These are phyloP conservation scores for Jasminum sambac DNA, from an alignment of 257 asterid genomes.

Conservation along the genomic window DNA sequence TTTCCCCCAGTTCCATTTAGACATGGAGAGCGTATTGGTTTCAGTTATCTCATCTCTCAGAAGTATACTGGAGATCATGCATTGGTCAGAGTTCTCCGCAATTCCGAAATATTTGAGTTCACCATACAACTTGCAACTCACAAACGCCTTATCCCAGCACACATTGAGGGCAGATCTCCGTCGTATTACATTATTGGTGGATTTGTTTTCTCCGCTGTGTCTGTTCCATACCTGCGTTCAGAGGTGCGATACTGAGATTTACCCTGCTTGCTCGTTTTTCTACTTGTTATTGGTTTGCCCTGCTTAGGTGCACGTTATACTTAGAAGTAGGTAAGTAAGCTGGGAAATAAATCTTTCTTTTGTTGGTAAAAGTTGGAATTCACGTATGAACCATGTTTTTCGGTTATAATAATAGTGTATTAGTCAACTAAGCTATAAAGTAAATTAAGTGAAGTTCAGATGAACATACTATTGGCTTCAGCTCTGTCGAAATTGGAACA, in stretches of 20 bases:
- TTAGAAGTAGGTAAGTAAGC: neutral
- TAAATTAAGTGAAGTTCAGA: neutral
- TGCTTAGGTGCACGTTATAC: neutral
- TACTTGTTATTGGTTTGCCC: neutral
- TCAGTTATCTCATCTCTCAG: constrained; percentile 89
- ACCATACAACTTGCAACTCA: constrained; percentile 65
- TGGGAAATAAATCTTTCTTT: neutral
- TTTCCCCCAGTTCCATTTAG: constrained; percentile 85
- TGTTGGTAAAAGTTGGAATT: neutral
- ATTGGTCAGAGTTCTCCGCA: constrained; percentile 69
- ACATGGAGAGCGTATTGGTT: constrained; percentile 97
- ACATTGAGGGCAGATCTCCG: constrained; percentile 87
- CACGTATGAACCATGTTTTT: no score
- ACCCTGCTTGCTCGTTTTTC: neutral
- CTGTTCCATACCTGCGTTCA: constrained; percentile 91
- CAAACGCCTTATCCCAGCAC: constrained; percentile 81
- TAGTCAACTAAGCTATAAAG: neutral
- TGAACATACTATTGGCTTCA: neutral
- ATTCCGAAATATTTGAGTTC: constrained; percentile 53
- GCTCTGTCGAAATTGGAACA: neutral
- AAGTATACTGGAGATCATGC: constrained; percentile 87
- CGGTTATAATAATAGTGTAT: no score
- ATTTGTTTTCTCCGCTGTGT: constrained; percentile 82
- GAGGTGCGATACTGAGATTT: constrained; percentile 51
- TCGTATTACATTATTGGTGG: constrained; percentile 90